Evolutionary conservation across 352 stramenopile genomes (phyloP).

Genomic region (Globisporangium orthogonon): DNA sequence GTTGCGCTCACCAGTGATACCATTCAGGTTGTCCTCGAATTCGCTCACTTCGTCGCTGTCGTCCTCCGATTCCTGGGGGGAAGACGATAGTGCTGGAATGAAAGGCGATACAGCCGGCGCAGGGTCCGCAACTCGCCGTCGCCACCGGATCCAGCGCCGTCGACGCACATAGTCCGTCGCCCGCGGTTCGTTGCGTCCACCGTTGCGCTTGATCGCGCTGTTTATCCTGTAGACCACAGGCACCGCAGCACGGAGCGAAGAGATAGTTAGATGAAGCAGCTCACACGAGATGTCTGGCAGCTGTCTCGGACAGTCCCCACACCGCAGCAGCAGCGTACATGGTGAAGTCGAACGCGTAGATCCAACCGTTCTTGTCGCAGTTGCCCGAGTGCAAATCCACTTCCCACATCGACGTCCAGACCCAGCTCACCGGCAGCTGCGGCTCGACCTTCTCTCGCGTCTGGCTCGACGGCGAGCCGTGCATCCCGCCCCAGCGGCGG

Average conservation of each 20-base stretch:
- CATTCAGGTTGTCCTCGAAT: not conserved
- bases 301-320: not conserved
- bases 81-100: not conserved
- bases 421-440: conserved; percentile 57
- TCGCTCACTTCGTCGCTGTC: not conserved
- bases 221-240: conserved; percentile 39
- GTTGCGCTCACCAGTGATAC: not conserved
- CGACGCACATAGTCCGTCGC: conserved; percentile 66
- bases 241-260: not conserved
- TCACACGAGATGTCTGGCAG: not conserved
- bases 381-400: conserved; percentile 44
- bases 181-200: conserved; percentile 41
- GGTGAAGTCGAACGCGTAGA: conserved; percentile 75
- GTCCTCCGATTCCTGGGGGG: not conserved
- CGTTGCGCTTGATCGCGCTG: conserved; percentile 46
- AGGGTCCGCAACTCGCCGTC: conserved; percentile 18
- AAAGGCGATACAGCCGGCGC: not conserved
- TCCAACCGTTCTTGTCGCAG: conserved; percentile 63
- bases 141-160: conserved; percentile 54
- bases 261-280: no score
- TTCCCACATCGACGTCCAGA: conserved; percentile 56
- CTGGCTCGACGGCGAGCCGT: conserved; percentile 56
- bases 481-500: conserved; percentile 45
- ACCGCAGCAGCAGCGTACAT: conserved; percentile 22
- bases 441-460: conserved; percentile 50